phyloP scores from a whole-genome alignment of 768 basidiomycete genomes.

The Boletus coccyginus region DNA sequence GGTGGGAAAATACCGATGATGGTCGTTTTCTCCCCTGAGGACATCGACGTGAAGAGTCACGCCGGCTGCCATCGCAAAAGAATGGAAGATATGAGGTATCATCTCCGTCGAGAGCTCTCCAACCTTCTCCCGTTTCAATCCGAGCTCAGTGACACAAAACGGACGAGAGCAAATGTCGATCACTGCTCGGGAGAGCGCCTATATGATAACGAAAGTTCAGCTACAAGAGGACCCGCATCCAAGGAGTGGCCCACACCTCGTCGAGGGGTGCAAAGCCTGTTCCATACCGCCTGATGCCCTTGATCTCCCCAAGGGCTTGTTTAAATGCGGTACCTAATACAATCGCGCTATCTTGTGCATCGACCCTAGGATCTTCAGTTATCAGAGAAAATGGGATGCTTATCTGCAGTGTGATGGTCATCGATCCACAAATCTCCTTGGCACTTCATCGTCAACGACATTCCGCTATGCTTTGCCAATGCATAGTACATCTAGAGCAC shows the following conservation, averaged over 20 bases:
- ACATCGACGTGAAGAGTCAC: conserved; percentile 94
- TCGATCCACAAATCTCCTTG: conserved; percentile 97
- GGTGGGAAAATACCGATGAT: conserved; percentile 72
- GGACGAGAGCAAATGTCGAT: conserved; percentile 98
- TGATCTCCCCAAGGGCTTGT: conserved; percentile 89
- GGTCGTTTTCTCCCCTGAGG: conserved; percentile 93
- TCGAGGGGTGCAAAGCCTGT: conserved; percentile 96
- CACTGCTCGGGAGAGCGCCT: conserved; percentile 95
- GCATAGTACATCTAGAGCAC: conserved; percentile 89
- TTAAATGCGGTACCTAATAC: conserved; percentile 91
- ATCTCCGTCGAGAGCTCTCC: conserved; percentile 97
- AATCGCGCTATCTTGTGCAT: conserved; percentile 81
- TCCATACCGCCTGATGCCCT: conserved; percentile 92
- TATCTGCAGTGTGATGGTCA: conserved; percentile 99
- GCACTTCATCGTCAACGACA: conserved; percentile 88
- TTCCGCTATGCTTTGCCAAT: conserved; percentile 93
- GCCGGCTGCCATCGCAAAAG: conserved; percentile 95
- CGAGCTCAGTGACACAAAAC: conserved; percentile 90
- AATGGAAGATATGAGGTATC: conserved; percentile 97
- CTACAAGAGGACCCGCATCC: neutral
- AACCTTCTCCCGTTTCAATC: conserved; percentile 84
- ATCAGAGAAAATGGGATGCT: conserved; percentile 38
- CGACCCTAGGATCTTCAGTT: conserved; percentile 9
- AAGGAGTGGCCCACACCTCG: conserved; percentile 57
- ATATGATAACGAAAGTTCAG: conserved; percentile 32